A percentile compares a stretch with the other conserved stretches of the same genome.
Evolutionary conservation across 2,329 filamentous ascomycete species (phyloP).

Genomic region (Fusarium sp.): DNA sequence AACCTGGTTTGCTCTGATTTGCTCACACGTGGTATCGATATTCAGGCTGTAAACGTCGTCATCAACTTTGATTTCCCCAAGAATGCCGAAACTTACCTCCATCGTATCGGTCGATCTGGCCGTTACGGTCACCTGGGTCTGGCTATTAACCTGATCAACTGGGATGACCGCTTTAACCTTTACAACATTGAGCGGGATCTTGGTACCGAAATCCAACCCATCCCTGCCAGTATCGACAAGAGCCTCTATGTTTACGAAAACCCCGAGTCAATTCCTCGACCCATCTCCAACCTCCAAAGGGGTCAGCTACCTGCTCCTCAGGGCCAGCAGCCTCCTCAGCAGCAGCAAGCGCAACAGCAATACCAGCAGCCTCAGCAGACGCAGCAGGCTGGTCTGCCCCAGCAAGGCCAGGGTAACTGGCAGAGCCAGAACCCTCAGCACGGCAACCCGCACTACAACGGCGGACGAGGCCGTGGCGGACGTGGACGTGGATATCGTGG

Average conservation of each 20-base stretch:
- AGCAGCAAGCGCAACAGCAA: slow-evolving; percentile 48
- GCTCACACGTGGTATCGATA: slow-evolving; percentile 98
- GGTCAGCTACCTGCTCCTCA: slow-evolving; percentile 45
- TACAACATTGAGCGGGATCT: slow-evolving; percentile 99
- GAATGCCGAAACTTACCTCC: slow-evolving; percentile 98
- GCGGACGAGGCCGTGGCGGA: slow-evolving; percentile 54
- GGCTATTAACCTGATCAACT: slow-evolving; percentile 99
- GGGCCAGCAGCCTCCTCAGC: slow-evolving; percentile 47
- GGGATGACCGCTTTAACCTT: slow-evolving; percentile 98
- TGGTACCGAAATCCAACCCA: slow-evolving; percentile 97
- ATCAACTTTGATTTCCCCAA: slow-evolving; percentile 99
- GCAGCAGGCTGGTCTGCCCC: slow-evolving; percentile 48
- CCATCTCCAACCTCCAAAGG: slow-evolving; percentile 66
- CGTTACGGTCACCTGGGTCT: slow-evolving; percentile 97
- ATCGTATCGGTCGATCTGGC: slow-evolving; percentile 97
- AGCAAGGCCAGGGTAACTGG: slow-evolving; percentile 55
- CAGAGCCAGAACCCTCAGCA: slow-evolving; percentile 54
- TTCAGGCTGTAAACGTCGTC: slow-evolving; percentile 98
- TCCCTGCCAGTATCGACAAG: slow-evolving; percentile 94
- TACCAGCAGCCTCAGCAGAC: slow-evolving; percentile 47
- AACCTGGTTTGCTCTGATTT: slow-evolving; percentile 98
- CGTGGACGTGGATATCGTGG: slow-evolving; percentile 55
- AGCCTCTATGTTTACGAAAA: slow-evolving; percentile 98
- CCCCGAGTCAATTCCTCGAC: slow-evolving; percentile 92
- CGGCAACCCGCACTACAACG: slow-evolving; percentile 50